Conservation (phyloP, 139 green algal species). For the Asterochloris erici region DNA sequence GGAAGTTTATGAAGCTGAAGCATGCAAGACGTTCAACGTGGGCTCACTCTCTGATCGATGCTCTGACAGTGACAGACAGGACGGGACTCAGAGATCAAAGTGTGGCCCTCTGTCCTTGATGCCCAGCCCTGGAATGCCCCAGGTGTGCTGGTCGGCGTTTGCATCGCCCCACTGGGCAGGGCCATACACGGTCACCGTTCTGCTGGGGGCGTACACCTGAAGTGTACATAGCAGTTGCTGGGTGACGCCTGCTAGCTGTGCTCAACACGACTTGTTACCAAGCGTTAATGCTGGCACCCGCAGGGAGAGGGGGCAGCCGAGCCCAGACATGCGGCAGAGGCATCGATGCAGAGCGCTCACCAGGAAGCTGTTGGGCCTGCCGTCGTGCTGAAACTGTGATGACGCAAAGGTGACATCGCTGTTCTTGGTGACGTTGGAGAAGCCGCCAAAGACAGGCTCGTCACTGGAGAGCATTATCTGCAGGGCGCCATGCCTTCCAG, state of each 20-base stretch:
- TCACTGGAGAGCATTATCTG: slow-evolving; percentile 77
- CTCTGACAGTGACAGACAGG: background rate
- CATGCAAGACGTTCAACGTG: too few species aligned
- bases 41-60: too few species aligned
- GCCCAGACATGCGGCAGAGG: too few species aligned
- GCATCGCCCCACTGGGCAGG: slow-evolving; percentile 67
- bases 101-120: slow-evolving; percentile 71
- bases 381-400: slow-evolving; percentile 51
- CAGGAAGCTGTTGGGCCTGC: slow-evolving; percentile 64
- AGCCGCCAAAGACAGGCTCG: slow-evolving; percentile 88
- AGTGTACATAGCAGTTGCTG: background rate
- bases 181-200: slow-evolving; percentile 86
- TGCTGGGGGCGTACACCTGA: slow-evolving; percentile 65
- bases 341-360: slow-evolving; percentile 8
- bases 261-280: too few species aligned
- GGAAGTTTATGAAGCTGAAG: background rate
- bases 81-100: background rate
- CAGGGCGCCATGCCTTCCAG: background rate
- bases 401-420: slow-evolving; percentile 36
- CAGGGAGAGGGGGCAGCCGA: too few species aligned
- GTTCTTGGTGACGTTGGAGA: slow-evolving; percentile 80
- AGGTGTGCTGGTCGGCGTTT: slow-evolving; percentile 59
- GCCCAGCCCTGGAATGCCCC: slow-evolving; percentile 77
- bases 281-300: too few species aligned
- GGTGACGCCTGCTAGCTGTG: too few species aligned